phyloP scores from a whole-genome alignment of 2,329 filamentous ascomycete genomes.

The Alternaria triticina region DNA sequence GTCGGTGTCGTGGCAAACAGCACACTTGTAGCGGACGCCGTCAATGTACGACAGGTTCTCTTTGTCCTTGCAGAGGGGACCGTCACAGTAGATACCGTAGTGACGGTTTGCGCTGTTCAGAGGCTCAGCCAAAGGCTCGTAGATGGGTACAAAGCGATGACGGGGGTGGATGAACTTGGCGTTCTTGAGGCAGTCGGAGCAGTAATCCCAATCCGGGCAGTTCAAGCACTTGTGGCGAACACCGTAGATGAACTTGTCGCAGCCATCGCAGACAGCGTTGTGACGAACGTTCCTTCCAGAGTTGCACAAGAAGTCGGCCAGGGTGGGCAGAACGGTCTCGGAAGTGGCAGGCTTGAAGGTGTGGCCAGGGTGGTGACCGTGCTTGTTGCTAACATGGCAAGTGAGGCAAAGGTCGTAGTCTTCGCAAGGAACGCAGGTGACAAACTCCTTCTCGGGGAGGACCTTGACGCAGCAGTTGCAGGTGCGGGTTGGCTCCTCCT shows the following conservation, averaged over 20 bases:
- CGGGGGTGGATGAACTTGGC: slow-evolving; percentile 74
- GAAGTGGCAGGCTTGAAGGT: slow-evolving; percentile 73
- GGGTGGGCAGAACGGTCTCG: slow-evolving; percentile 62
- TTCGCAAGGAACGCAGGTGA: slow-evolving; percentile 83
- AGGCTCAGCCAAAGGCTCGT: slow-evolving; percentile 68
- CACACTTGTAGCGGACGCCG: slow-evolving; percentile 94
- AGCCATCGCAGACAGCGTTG: slow-evolving; percentile 92
- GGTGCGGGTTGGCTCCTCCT: slow-evolving; percentile 63
- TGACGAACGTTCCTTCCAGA: slow-evolving; percentile 83
- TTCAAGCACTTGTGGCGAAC: slow-evolving; percentile 95
- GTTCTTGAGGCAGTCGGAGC: slow-evolving; percentile 73
- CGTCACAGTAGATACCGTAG: slow-evolving; percentile 91
- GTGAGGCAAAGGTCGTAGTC: slow-evolving; percentile 91
- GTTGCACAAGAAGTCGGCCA: slow-evolving; percentile 71
- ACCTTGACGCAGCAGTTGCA: slow-evolving; percentile 76
- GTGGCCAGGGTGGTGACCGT: slow-evolving; percentile 92
- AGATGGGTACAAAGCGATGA: slow-evolving; percentile 89
- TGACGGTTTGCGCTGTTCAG: slow-evolving; percentile 64
- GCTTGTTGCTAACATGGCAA: slow-evolving; percentile 77
- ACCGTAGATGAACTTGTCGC: slow-evolving; percentile 84
- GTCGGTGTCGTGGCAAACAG: slow-evolving; percentile 91
- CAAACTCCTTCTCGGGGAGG: slow-evolving; percentile 77
- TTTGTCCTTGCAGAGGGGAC: slow-evolving; percentile 77
- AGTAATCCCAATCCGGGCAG: slow-evolving; percentile 98
- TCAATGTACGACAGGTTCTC: slow-evolving; percentile 68